Base-by-base conservation (phyloP, 2,329 filamentous ascomycete genomes). In the Polychaeton citri region DNA sequence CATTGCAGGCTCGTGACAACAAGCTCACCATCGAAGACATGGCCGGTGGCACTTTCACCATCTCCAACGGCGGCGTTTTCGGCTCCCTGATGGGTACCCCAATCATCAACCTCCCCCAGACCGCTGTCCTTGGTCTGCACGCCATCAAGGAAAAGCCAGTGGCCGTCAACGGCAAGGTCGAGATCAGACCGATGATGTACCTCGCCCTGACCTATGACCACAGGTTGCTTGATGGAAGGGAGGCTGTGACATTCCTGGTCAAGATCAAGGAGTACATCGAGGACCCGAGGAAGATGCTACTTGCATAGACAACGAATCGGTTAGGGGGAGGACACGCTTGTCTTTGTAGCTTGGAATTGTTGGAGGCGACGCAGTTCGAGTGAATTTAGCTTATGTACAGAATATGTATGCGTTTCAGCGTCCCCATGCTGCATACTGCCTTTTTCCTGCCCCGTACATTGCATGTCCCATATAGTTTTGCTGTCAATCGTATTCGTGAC, bases 11-110 rank as follows among this genome's bases (percentile, higher is more conserved):
- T 44, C 83, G 90, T 44, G 87, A 95, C 57, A 81, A 81, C 61
- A 96, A 96, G 67, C 74, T 98, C 47, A 96, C 90, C 2, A 95
- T 98, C 51, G 90, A 98, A 66, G 90, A 98, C 58, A 95, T 98
- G 86, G 90, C 90, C 41, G 90, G 90, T 41, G 90, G 90, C 45
- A 95, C 88, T 21, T 98, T 95, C 63, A 96, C 90, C 42, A 95
- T 95, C 67, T 90, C 82, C 70, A 96, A 95, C 59, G 76, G 90
- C 39, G 90, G 90, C 49, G 88, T 98, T 35, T 98, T 98, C 53
- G 90, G 90, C 39, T 95, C 88, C 10, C 70, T 96, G 40, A 92
- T 94, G 82, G 90, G 90, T 34, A 98, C 90, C 0, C 90, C 90
- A 7, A 96, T 98, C 58, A 96, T 98, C 69, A 98, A 98, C 64